Evolutionary conservation across 805 yeast species (phyloP), one percentile per base, ranked within the genome.

Genomic region (Candida broadrunensis): DNA sequence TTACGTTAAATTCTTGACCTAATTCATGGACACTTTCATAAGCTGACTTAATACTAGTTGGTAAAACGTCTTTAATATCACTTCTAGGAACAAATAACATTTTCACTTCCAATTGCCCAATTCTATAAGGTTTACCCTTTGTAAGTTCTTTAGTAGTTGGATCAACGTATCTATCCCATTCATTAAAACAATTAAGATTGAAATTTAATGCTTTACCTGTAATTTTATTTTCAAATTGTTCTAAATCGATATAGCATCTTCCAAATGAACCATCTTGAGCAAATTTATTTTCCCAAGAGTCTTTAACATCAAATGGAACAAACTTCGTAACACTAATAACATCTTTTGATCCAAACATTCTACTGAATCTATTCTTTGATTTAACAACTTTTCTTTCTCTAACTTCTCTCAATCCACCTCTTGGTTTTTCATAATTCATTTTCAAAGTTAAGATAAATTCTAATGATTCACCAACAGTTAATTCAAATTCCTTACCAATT

Each of bases 241-340:
- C 72, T 51, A 85, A 83, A 35, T 75, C 75, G 39, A 90, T 69
- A 50, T 83, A 81, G 39, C 85, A 77, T 52, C 91, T 74, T 7
- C 88, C 96, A 71, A 87, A 89, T 27, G 96, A 87, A 2, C 98
- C 98, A 59, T 88, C 95, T 25, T 73, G 71, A 1, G 97, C 96
- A 47, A 88, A 74, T 41, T 77, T 65, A 25, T 69, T 60, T 25
- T 75, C 77, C 84, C 91, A 77, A 2, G 73, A 64, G 63, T 85
- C 95, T 3, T 62, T 60, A 1, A 74, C 67, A 24, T 75, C 71
- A 45, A 70, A 69, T 2, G 81, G 71, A 5, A 81, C 75, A 45
- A 71, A 77, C 47, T 66, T 78, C 38, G 79, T 77, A 2, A 76
- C 67, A 3, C 73, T 70, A 31, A 77, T 53, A 12, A 70, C 51